Evolutionary conservation across 768 basidiomycete genomes (phyloP), one percentile per base, ranked within the genome.

Genomic region (Boletus rubescentipes): DNA sequence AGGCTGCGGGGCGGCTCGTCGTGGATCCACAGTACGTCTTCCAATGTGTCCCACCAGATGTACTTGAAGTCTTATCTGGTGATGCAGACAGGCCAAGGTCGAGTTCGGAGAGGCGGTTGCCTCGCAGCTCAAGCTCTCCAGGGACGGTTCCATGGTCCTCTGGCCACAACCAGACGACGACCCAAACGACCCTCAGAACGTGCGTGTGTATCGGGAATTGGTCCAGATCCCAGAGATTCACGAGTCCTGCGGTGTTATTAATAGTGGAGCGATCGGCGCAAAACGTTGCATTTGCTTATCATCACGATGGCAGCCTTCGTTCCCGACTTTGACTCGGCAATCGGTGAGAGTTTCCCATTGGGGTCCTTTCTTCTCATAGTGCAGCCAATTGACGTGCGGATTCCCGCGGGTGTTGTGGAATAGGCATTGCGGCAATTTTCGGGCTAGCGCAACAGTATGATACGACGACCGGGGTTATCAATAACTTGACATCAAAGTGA

Each of bases 121-220:
- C 0, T 67, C 69, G 3, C 69, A 59, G 31, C 71, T 83, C 56
- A 83, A 82, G 69, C 69, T 79, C 10, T 73, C 77, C 8, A 34
- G 57, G 9, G 75, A 79, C 32, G 77, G 80, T 5, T 72, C 69
- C 26, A 75, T 76, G 47, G 74, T 82, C 10, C 74, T 83, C 7
- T 83, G 80, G 78, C 81, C 82, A 9, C 81, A 83, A 56, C 82
- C 81, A 0, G 61, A 69, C 2, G 73, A 82, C 40, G 72, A 78
- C 55, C 75, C 75, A 2, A 68, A 77, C 14, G 81, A 83, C 56
- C 81, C 81, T 1, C 81, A 82, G 55, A 83, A 83, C 57, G 81
- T 79, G 39, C 47, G 74, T 65, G 18, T 44, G 35, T 20, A 23
- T 42, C 23, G 11, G 18, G 39, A 23, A 14, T 39, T 43, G 10